These are phyloP conservation scores for Hura crepitans DNA, from an alignment of 441 rosid species.

Conservation along the genomic window DNA sequence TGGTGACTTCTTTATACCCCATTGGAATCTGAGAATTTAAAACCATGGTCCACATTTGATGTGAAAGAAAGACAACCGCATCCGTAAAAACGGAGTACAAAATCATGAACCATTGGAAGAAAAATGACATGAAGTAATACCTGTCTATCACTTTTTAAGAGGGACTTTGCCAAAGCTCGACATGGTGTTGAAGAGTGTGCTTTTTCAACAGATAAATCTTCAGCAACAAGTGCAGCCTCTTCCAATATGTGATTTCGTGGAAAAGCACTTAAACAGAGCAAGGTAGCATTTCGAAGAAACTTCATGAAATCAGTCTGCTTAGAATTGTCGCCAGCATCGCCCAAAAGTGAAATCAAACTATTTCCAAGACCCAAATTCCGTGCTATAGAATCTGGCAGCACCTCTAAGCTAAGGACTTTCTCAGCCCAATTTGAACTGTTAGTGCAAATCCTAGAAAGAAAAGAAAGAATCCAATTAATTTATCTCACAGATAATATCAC, in stretches of 20 bases:
- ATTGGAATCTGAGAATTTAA: not conserved
- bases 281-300: conserved; percentile 76
- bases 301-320: conserved; percentile 57
- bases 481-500: conserved; percentile 13
- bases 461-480: not conserved
- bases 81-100: not conserved
- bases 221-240: conserved; percentile 87
- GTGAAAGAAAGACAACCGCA: not conserved
- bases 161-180: conserved; percentile 77
- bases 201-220: conserved; percentile 61
- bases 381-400: conserved; percentile 53
- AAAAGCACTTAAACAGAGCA: conserved; percentile 71
- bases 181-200: conserved; percentile 69
- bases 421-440: conserved; percentile 84
- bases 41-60: not conserved
- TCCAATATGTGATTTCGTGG: conserved; percentile 73
- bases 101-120: not conserved
- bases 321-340: conserved; percentile 40
- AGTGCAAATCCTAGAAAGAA: conserved; percentile 55
- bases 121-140: conserved; percentile 35
- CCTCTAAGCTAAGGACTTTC: conserved; percentile 56
- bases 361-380: conserved; percentile 44
- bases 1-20: not conserved
- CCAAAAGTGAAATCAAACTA: conserved; percentile 46
- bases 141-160: conserved; percentile 87